Evolutionary conservation across 129 eudicot species (phyloP), one percentile per base, ranked within the genome.

Genomic region (Saposhnikovia divaricata): DNA sequence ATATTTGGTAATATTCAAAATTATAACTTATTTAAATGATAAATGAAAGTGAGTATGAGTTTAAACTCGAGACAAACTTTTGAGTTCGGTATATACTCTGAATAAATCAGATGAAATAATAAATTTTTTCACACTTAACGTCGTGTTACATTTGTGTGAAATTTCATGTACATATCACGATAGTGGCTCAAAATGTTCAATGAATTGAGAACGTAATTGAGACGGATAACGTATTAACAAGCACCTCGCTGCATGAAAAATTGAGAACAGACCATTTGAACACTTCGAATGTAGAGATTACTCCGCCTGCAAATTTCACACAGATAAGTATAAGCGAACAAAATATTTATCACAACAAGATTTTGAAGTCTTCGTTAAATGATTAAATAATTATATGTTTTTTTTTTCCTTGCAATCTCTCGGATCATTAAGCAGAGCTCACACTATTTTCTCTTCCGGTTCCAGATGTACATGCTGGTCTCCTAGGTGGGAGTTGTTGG

Each of bases 401-500:
- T n/a, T n/a, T 31, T 31, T 31, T 50, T 15, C 16, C 16, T 50
- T 50, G 21, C 5, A 50, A 50, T 15, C 34, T 6, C 16, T 6
- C 4, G 19, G 57, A 66, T 66, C 3, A 66, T 21, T 31, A 28
- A 68, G 37, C 73, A 42, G 72, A 71, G 79, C 89, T 79, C 82
- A 86, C 87, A 63, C 75, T 77, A 66, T 76, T 82, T 76, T 82
- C 84, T 55, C 81, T n/a, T n/a, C 31, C 69, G 69, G 34, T 76
- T 83, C 92, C 90, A 7, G 98, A 89, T 75, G 90, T 66, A 82
- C 93, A 93, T 55, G 91, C 84, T 39, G 98, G 98, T 79, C 95
- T 91, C 73, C 98, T 80, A 28, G 98, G 98, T 15, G 98, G 98
- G 34, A 93, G 79, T 78, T 89, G 87, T 48, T 89, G 95, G 79